Conservation (phyloP, 2,329 filamentous ascomycete species). For the Pyricularia sp. region DNA sequence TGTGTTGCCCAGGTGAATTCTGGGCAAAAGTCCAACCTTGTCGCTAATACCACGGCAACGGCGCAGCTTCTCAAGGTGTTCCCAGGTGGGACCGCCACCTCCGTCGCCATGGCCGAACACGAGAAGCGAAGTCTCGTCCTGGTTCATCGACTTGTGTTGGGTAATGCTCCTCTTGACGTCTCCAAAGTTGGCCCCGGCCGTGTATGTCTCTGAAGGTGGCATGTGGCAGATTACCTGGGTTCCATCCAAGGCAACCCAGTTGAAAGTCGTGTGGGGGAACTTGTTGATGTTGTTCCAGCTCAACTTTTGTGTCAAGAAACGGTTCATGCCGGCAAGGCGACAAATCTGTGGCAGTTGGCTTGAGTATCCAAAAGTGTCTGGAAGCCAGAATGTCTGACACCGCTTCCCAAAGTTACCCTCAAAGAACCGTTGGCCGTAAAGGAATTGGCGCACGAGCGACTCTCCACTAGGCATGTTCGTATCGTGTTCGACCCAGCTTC, state of each 20-base stretch:
- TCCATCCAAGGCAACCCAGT: conserved; percentile 60
- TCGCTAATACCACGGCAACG: conserved; percentile 55
- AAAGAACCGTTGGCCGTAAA: conserved; percentile 60
- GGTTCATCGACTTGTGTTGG: conserved; percentile 59
- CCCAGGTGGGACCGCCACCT: conserved; percentile 56
- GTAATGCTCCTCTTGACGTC: conserved; percentile 55
- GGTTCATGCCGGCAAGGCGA: conserved; percentile 55
- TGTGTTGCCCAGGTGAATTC: conserved; percentile 54
- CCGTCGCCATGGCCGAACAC: conserved; percentile 56
- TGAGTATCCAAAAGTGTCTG: conserved; percentile 62
- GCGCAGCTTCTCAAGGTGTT: conserved; percentile 58
- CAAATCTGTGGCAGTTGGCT: conserved; percentile 58
- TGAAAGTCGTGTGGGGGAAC: conserved; percentile 63
- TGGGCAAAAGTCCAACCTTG: conserved; percentile 47
- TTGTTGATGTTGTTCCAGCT: conserved; percentile 70
- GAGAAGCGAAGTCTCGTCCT: conserved; percentile 53
- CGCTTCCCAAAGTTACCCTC: conserved; percentile 56
- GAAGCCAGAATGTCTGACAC: conserved; percentile 58
- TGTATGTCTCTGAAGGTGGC: conserved; percentile 58
- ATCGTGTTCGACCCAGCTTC: conserved; percentile 63
- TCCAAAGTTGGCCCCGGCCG: conserved; percentile 51
- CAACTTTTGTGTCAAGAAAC: conserved; percentile 62
- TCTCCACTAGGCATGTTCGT: conserved; percentile 61
- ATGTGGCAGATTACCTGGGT: conserved; percentile 63
- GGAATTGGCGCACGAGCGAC: conserved; percentile 55